Conservation (phyloP, 768 basidiomycete genomes). For the Heimioporus sp. region DNA sequence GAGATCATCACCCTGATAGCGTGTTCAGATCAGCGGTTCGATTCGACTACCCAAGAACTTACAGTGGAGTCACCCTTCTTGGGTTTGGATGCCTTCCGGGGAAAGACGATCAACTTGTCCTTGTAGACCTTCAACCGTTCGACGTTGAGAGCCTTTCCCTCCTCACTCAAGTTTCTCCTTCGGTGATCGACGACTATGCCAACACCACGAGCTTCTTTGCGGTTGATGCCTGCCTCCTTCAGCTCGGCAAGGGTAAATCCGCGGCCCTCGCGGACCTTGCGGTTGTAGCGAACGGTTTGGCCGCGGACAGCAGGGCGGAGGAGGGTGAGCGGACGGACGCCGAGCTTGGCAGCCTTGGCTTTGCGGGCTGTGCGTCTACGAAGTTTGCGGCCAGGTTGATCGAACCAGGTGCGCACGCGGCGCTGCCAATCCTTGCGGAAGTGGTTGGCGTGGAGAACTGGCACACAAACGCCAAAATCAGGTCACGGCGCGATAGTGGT, state of each 20-base stretch:
- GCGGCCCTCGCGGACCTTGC: conserved; percentile 93
- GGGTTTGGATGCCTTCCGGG: conserved; percentile 90
- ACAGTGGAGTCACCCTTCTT: conserved; percentile 95
- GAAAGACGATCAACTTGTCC: conserved; percentile 91
- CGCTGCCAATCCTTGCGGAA: conserved; percentile 99
- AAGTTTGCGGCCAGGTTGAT: conserved; percentile 98
- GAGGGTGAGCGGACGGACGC: conserved; percentile 86
- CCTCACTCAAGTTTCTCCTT: conserved; percentile 93
- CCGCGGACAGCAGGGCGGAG: conserved; percentile 97
- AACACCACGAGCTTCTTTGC: conserved; percentile 88
- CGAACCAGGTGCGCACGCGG: conserved; percentile 96
- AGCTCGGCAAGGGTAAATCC: conserved; percentile 95
- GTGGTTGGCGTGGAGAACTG: conserved; percentile 90
- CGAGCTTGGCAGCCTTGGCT: conserved; percentile 85
- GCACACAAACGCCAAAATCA: conserved; percentile 9
- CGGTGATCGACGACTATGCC: conserved; percentile 98
- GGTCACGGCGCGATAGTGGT: conserved; percentile 27
- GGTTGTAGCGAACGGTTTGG: conserved; percentile 97
- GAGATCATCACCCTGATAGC: conserved; percentile 74
- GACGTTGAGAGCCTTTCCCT: conserved; percentile 94
- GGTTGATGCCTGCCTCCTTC: conserved; percentile 92
- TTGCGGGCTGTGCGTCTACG: conserved; percentile 91
- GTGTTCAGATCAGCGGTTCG: conserved; percentile 2
- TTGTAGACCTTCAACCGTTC: conserved; percentile 94
- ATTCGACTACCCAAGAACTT: conserved; percentile 30